phyloP scores from a whole-genome alignment of 352 stramenopile species.

The Phytophthora idaei region DNA sequence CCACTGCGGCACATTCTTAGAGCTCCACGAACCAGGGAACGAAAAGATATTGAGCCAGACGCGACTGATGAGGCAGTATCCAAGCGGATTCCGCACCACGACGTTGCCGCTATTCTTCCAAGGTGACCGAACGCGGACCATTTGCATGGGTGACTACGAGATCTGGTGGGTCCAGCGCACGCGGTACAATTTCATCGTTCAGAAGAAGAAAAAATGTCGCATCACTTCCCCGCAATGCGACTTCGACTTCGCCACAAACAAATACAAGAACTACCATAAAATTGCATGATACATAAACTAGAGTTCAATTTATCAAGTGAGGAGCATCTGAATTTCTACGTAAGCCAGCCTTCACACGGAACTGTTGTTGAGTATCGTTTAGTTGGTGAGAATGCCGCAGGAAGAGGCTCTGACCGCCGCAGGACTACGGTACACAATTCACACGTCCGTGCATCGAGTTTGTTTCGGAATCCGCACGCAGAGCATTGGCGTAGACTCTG shows the following conservation, averaged over 20 bases:
- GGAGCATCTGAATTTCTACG: slow-evolving; percentile 6
- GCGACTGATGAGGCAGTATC: slow-evolving; percentile 69
- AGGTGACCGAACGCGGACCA: slow-evolving; percentile 61
- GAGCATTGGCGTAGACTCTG: slow-evolving; percentile 62
- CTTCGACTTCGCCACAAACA: slow-evolving; percentile 82
- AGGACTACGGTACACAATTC: slow-evolving; percentile 66
- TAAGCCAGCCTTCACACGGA: slow-evolving; percentile 25
- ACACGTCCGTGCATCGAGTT: slow-evolving; percentile 42
- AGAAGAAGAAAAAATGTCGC: slow-evolving; percentile 80
- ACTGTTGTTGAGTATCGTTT: slow-evolving; percentile 22
- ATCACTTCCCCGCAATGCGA: slow-evolving; percentile 71
- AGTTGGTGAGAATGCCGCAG: slow-evolving; percentile 17
- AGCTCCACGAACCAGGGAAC: slow-evolving; percentile 73
- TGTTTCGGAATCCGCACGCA: slow-evolving; percentile 75
- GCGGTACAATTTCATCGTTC: slow-evolving; percentile 80
- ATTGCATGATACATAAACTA: slow-evolving; percentile 7
- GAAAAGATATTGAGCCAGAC: slow-evolving; percentile 79
- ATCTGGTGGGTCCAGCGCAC: slow-evolving; percentile 90
- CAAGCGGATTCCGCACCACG: slow-evolving; percentile 76
- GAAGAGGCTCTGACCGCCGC: slow-evolving; percentile 6
- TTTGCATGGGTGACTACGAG: slow-evolving; percentile 80
- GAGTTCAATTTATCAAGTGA: not conserved
- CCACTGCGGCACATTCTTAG: slow-evolving; percentile 87
- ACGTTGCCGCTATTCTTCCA: slow-evolving; percentile 75
- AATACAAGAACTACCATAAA: slow-evolving; percentile 75